Conservation (phyloP, 202 grass and related monocot genomes). For the Digitaria exilis region DNA sequence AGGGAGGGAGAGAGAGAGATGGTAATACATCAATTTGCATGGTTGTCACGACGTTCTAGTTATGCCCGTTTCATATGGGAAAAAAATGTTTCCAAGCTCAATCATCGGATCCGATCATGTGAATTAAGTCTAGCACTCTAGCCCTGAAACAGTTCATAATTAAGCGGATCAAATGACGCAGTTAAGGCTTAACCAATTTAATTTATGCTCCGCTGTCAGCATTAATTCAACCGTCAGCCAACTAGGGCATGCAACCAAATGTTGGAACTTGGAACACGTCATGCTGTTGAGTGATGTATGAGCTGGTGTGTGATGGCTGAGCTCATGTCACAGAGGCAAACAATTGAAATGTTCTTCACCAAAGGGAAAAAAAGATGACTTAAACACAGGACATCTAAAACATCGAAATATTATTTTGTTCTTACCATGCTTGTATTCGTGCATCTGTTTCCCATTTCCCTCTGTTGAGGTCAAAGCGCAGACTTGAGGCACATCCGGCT, state of each 20-base stretch:
- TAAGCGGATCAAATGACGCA: slow-evolving; percentile 3
- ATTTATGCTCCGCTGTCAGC: background rate
- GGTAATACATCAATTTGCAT: background rate
- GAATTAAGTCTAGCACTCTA: background rate
- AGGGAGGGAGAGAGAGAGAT: background rate
- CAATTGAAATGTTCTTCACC: too few species aligned
- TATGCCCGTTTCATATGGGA: background rate
- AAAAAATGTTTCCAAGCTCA: background rate
- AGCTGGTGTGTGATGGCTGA: slow-evolving; percentile 8
- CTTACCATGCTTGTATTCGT: background rate
- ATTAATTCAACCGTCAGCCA: background rate
- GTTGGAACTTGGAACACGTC: slow-evolving; percentile 1
- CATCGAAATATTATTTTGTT: slow-evolving; percentile 12
- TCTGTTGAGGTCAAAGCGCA: slow-evolving; percentile 23
- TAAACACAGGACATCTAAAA: background rate
- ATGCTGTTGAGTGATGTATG: slow-evolving; percentile 11
- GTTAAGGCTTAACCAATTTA: background rate
- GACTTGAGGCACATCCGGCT: slow-evolving; percentile 25
- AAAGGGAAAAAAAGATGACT: background rate
- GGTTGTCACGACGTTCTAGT: background rate
- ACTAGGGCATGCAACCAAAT: background rate
- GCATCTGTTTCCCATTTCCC: background rate
- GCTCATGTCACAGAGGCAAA: slow-evolving; percentile 21
- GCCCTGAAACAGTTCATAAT: background rate
- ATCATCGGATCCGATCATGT: background rate